Conservation (phyloP, 129 eudicot genomes). For the Logfia minima region DNA sequence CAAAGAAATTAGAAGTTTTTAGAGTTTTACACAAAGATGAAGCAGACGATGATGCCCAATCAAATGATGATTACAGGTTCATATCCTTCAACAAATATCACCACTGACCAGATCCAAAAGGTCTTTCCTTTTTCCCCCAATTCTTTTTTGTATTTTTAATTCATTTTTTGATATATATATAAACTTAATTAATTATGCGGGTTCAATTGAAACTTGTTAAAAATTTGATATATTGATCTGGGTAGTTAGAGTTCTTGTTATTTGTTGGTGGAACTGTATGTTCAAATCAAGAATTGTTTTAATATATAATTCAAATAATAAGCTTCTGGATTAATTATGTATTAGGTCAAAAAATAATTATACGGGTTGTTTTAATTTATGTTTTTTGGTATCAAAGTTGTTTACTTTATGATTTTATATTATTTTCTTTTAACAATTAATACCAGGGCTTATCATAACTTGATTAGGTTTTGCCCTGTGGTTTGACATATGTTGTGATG, state of each 20-base stretch:
- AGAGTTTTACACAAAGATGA: slow-evolving; percentile 27
- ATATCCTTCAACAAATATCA: slow-evolving; percentile 71
- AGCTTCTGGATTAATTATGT: too few species aligned
- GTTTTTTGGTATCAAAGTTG: background rate
- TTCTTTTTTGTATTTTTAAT: background rate
- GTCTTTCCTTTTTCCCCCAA: slow-evolving; percentile 26
- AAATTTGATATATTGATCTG: background rate
- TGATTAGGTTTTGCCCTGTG: background rate
- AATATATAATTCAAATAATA: too few species aligned
- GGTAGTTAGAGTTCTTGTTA: slow-evolving; percentile 21
- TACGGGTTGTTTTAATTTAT: background rate
- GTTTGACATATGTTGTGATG: background rate
- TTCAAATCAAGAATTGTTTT: background rate
- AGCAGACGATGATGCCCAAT: slow-evolving; percentile 68
- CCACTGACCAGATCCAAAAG: slow-evolving; percentile 98
- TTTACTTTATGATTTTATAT: background rate
- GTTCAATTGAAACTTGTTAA: background rate
- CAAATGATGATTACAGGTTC: slow-evolving; percentile 45
- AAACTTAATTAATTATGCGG: background rate
- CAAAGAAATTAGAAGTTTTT: background rate
- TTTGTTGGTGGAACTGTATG: background rate
- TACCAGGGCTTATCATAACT: background rate
- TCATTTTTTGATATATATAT: background rate
- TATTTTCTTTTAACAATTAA: background rate
- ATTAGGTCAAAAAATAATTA: background rate